Evolutionary conservation across 192 early-diverging fungal genomes (phyloP).

Genomic region (Coemansia sp.): DNA sequence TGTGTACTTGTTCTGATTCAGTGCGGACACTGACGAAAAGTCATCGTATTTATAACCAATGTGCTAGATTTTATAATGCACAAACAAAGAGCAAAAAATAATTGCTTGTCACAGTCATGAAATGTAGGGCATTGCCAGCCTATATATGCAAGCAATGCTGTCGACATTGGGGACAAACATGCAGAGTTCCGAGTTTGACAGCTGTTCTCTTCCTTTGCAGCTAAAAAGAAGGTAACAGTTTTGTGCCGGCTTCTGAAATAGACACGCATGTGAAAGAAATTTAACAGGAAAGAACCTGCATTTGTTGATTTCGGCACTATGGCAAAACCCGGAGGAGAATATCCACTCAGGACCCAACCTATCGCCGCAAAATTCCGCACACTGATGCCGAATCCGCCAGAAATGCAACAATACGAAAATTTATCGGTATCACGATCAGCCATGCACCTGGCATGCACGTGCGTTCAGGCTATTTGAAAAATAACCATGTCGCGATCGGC

Average conservation of each 20-base stretch:
- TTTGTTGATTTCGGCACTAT: background rate
- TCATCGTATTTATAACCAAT: background rate
- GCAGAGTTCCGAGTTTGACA: background rate
- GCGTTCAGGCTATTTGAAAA: background rate
- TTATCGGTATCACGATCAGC: background rate
- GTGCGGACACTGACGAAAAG: background rate
- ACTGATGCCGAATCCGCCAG: background rate
- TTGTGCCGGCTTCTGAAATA: background rate
- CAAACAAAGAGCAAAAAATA: no score
- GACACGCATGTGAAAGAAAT: slow-evolving; percentile 1
- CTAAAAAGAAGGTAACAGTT: background rate
- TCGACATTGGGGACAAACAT: no score
- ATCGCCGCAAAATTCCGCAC: background rate
- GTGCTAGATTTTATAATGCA: background rate
- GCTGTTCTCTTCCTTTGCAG: slow-evolving; percentile 1
- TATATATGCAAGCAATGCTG: no score
- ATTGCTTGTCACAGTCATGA: no score
- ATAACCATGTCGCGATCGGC: background rate
- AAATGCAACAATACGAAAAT: background rate
- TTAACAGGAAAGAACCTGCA: background rate
- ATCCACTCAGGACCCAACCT: background rate
- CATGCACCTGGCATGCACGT: background rate
- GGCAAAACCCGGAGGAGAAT: background rate
- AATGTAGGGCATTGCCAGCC: no score
- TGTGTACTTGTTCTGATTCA: background rate